A percentile compares a stretch with the other conserved stretches of the same genome.
phyloP scores from a whole-genome alignment of 1,139 yeast species.

The Yamadazyma membranifaciens region DNA sequence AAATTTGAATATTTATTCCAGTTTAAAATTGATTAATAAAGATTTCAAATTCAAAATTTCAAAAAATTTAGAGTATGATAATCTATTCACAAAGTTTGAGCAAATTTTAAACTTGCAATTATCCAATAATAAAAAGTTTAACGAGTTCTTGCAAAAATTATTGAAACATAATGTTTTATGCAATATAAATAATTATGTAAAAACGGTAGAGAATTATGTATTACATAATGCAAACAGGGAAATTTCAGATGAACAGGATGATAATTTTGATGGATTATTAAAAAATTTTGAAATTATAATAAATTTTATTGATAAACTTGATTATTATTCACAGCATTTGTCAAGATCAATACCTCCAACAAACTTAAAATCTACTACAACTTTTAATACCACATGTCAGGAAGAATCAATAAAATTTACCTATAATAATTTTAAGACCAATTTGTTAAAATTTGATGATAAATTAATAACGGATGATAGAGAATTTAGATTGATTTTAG shows the following conservation, averaged over 20 bases:
- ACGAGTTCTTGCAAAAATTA: slow-evolving; percentile 9
- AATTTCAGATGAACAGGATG: slow-evolving; percentile 4
- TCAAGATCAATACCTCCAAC: slow-evolving; percentile 12
- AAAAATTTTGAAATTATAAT: slow-evolving; percentile 17
- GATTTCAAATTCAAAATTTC: slow-evolving; percentile 9
- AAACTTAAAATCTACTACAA: slow-evolving; percentile 7
- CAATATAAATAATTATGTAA: slow-evolving; percentile 14
- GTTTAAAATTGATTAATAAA: slow-evolving; percentile 10
- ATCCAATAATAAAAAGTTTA: slow-evolving; percentile 7
- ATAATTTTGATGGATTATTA: slow-evolving; percentile 7
- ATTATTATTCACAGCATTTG: slow-evolving; percentile 15
- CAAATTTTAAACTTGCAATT: slow-evolving; percentile 8
- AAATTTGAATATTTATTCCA: slow-evolving; percentile 6
- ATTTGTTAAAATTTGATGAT: slow-evolving; percentile 13
- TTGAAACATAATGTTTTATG: slow-evolving; percentile 11
- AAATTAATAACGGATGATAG: slow-evolving; percentile 15
- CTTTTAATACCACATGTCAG: slow-evolving; percentile 5
- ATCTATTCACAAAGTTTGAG: slow-evolving; percentile 10
- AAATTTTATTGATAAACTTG: slow-evolving; percentile 16
- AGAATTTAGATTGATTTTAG: slow-evolving; percentile 13
- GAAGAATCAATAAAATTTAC: background rate
- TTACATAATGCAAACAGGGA: slow-evolving; percentile 4
- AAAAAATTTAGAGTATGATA: slow-evolving; percentile 7
- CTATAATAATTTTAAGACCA: slow-evolving; percentile 11
- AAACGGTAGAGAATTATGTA: slow-evolving; percentile 11